phyloP scores from a whole-genome alignment of 2,329 filamentous ascomycete genomes.

The Reticulascus tulasneorum region DNA sequence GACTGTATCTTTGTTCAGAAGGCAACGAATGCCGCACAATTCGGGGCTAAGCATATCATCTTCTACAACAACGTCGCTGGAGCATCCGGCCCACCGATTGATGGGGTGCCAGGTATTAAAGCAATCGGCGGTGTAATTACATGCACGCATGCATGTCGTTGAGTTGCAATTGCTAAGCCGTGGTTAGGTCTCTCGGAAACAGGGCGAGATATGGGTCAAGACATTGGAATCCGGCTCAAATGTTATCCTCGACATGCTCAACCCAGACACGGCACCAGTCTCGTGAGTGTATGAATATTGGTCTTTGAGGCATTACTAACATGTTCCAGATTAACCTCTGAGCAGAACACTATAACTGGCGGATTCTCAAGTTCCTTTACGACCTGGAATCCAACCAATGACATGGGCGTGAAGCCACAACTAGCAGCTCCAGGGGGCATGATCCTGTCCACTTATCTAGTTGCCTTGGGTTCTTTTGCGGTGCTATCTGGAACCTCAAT shows the following conservation, averaged over 20 bases:
- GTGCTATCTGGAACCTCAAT: slow-evolving; percentile 57
- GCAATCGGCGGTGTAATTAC: not conserved
- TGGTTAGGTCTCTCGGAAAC: slow-evolving; percentile 10
- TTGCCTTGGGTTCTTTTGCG: slow-evolving; percentile 44
- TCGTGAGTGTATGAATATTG: no score
- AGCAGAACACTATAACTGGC: slow-evolving; percentile 21
- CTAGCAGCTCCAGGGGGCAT: slow-evolving; percentile 34
- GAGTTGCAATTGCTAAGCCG: slow-evolving; percentile 6
- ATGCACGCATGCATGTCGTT: slow-evolving; percentile 1
- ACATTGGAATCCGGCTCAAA: slow-evolving; percentile 17
- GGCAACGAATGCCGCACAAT: slow-evolving; percentile 32
- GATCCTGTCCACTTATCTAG: slow-evolving; percentile 56
- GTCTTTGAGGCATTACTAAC: no score
- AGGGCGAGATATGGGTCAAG: slow-evolving; percentile 2
- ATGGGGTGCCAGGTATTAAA: no score
- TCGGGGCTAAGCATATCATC: slow-evolving; percentile 23
- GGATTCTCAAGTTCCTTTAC: slow-evolving; percentile 47
- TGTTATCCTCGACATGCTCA: slow-evolving; percentile 16
- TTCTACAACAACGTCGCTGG: slow-evolving; percentile 34
- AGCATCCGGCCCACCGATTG: slow-evolving; percentile 35
- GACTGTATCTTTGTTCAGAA: slow-evolving; percentile 32
- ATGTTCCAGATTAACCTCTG: slow-evolving; percentile 5
- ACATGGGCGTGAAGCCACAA: slow-evolving; percentile 15
- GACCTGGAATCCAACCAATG: slow-evolving; percentile 34
- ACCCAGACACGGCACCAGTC: slow-evolving; percentile 5